Evolutionary conservation across 2,329 filamentous ascomycete species (phyloP).

Genomic region (Sporothrix dimorphospora): DNA sequence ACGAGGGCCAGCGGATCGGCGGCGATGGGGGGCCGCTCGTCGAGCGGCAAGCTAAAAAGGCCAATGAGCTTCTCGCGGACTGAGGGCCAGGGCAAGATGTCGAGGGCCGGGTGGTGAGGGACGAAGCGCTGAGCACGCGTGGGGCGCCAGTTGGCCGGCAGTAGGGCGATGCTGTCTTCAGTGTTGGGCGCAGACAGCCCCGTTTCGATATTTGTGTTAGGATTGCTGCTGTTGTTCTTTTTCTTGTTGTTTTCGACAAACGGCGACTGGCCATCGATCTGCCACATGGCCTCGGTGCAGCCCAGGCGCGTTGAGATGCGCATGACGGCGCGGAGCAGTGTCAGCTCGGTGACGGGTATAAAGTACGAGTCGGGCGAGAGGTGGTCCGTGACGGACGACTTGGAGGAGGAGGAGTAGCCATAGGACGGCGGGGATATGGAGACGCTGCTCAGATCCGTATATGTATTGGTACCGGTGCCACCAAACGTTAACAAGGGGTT

Average conservation of each 20-base stretch:
- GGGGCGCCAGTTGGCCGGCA: slow-evolving; percentile 55
- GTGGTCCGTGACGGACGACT: slow-evolving; percentile 5
- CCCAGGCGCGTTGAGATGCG: slow-evolving; percentile 54
- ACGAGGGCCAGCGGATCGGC: slow-evolving; percentile 52
- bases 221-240: neutral
- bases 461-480: neutral
- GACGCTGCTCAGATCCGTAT: neutral
- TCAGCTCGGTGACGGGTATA: slow-evolving; percentile 53
- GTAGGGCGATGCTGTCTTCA: slow-evolving; percentile 39
- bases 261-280: slow-evolving; percentile 50
- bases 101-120: slow-evolving; percentile 60
- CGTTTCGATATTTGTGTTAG: slow-evolving; percentile 33
- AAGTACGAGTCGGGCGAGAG: slow-evolving; percentile 51
- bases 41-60: slow-evolving; percentile 53
- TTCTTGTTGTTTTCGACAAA: slow-evolving; percentile 42
- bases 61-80: slow-evolving; percentile 43
- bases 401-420: neutral
- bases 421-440: neutral
- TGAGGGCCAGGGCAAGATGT: slow-evolving; percentile 61
- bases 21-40: slow-evolving; percentile 52
- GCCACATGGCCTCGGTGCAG: slow-evolving; percentile 49
- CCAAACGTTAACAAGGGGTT: slow-evolving; percentile 7
- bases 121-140: slow-evolving; percentile 53
- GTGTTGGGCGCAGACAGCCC: slow-evolving; percentile 30
- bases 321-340: slow-evolving; percentile 51